Percentiles rank a stretch among this genome's conserved stretches.
Evolutionary conservation across 2,329 filamentous ascomycete species (phyloP).

Genomic region (Colletotrichum musae): DNA sequence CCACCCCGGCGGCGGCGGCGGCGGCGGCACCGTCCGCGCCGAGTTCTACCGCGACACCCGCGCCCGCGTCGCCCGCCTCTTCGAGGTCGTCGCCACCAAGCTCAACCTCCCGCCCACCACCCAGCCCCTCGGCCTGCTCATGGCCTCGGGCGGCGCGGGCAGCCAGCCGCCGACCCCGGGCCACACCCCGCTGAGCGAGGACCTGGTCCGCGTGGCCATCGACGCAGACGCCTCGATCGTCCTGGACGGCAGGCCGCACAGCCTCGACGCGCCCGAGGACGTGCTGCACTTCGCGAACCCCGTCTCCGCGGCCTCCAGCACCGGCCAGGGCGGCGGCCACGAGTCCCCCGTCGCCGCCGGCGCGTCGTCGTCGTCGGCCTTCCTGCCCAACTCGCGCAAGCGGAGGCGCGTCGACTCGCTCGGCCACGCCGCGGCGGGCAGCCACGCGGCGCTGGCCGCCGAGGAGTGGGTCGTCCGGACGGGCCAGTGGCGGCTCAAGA

Average conservation of each 20-base stretch:
- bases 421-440: conserved; percentile 39
- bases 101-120: conserved; percentile 76
- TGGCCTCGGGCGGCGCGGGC: conserved; percentile 73
- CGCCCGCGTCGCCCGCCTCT: conserved; percentile 78
- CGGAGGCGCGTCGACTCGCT: conserved; percentile 58
- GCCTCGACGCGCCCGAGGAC: conserved; percentile 46
- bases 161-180: conserved; percentile 76
- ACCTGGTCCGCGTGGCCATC: conserved; percentile 76
- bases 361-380: conserved; percentile 47
- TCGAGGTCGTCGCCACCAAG: conserved; percentile 87
- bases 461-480: conserved; percentile 75
- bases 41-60: conserved; percentile 83
- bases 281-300: conserved; percentile 6
- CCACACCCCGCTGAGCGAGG: conserved; percentile 78
- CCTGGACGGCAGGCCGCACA: conserved; percentile 69
- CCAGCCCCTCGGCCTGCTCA: conserved; percentile 75
- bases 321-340: conserved; percentile 48
- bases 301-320: conserved; percentile 51
- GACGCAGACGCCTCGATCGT: conserved; percentile 71
- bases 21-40: conserved; percentile 63
- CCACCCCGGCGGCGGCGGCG: conserved; percentile 47
- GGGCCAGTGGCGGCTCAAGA: conserved; percentile 80
- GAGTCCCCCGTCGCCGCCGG: conserved; percentile 50
- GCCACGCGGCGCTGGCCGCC: conserved; percentile 43
- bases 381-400: conserved; percentile 58